Base-by-base conservation (phyloP, 2,329 filamentous ascomycete species). In the Aureobasidium mangrovei region DNA sequence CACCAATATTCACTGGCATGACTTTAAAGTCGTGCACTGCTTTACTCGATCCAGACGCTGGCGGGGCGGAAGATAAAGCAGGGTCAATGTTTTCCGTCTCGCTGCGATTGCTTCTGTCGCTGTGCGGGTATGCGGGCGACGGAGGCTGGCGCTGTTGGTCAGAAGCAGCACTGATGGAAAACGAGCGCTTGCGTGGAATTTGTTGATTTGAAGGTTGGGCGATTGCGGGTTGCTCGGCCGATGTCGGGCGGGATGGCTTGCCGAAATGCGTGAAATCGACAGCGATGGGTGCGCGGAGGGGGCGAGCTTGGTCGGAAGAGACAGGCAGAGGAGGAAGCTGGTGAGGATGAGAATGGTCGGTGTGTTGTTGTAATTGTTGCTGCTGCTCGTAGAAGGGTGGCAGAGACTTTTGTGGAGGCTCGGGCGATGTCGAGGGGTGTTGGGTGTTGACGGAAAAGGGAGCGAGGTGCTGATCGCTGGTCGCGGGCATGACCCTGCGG, bases 401-500 rank as follows among this genome's bases (percentile, higher is more conserved):
- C 24, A 47, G 27, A n/a, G 43, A 31, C 35, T 29, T 33, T 7
- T 27, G 47, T 2, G 26, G 8, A 2, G 45, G 47, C 33, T 56
- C 71, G 1, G 71, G 71, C 7, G 71, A 73, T 7, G 65, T 65
- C 9, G 72, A 73, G n/a, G 71, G 70, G 18, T 65, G 69, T 33
- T 69, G 68, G 3, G 71, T 70, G 8, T 64, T 12, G 62, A 68
- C 31, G 26, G 46, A 47, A 26, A 57, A 45, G 65, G 69, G 53
- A 53, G 48, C 54, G 9, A 70, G 69, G 44, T 74, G 74, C 52
- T 72, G 69, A 55, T 75, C 75, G 54, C 74, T 70, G 28, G 81
- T 74, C 18, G 87, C 89, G 18, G 91, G 91, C 41, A 97, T 91
- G 4, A 97, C 90, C 56, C 93, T 84, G 76, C 97, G 97, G 57